Evolutionary conservation across 352 stramenopile species (phyloP).

Genomic region (Pythium pectinolyticum): DNA sequence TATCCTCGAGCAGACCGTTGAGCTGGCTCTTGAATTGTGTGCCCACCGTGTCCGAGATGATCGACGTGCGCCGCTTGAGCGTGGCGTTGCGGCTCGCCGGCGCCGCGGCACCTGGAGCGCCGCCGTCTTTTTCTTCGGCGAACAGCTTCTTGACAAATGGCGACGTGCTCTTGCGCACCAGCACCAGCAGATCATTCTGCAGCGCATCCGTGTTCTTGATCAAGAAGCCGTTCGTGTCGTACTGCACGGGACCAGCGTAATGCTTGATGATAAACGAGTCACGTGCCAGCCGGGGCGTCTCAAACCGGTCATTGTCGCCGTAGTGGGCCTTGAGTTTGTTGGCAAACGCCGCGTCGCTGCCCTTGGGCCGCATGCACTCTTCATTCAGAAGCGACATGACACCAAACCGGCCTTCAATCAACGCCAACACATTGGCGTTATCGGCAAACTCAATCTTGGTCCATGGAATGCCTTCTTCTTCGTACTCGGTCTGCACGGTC

Average conservation of each 20-base stretch:
- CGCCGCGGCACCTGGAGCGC: no score
- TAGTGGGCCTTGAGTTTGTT: conserved; percentile 90
- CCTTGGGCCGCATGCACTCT: conserved; percentile 88
- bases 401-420: conserved; percentile 87
- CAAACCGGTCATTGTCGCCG: conserved; percentile 86
- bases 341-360: conserved; percentile 80
- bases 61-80: conserved; percentile 80
- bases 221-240: conserved; percentile 93
- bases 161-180: conserved; percentile 71
- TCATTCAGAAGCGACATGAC: conserved; percentile 95
- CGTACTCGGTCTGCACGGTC: conserved; percentile 94
- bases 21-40: conserved; percentile 95
- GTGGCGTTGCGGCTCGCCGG: conserved; percentile 29
- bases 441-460: conserved; percentile 91
- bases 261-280: conserved; percentile 95
- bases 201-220: conserved; percentile 97
- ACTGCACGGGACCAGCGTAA: conserved; percentile 95
- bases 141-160: conserved; percentile 81
- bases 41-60: conserved; percentile 77
- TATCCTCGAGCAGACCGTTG: conserved; percentile 91
- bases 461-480: conserved; percentile 93
- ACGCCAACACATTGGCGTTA: conserved; percentile 89
- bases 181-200: conserved; percentile 89
- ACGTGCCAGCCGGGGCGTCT: conserved; percentile 75
- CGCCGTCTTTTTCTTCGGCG: conserved; percentile 58